Conservation (phyloP, 331 rosid species). For the Arachis monticola region DNA sequence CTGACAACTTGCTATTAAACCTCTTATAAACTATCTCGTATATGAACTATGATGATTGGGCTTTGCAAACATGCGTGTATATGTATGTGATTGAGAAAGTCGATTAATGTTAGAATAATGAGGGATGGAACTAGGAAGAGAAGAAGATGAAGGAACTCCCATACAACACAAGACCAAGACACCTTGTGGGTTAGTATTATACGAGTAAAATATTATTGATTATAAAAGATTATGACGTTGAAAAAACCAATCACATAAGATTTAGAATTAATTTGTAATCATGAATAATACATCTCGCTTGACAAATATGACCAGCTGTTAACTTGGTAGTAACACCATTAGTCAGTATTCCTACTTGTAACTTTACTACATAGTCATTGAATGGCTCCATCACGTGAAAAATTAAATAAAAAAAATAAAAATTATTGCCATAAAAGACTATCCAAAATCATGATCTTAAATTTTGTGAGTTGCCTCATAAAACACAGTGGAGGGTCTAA, state of each 20-base stretch:
- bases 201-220: no score
- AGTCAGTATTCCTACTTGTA: no score
- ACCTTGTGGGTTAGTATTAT: constrained; percentile 28
- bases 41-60: background rate
- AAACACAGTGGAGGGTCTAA: constrained; percentile 68
- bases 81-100: background rate
- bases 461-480: constrained; percentile 63
- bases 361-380: no score
- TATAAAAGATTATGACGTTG: no score
- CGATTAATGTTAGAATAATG: background rate
- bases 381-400: no score
- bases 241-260: no score
- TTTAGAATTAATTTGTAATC: no score
- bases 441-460: constrained; percentile 67
- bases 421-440: constrained; percentile 21
- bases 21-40: constrained; percentile 4
- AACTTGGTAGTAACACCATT: no score
- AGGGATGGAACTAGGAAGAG: constrained; percentile 1
- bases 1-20: background rate
- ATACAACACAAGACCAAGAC: background rate
- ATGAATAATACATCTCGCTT: no score
- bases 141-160: background rate
- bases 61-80: background rate
- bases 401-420: no score
- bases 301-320: no score